These are phyloP conservation scores for Fusarium coicis DNA, from an alignment of 2,329 filamentous ascomycete genomes.

Conservation along the genomic window DNA sequence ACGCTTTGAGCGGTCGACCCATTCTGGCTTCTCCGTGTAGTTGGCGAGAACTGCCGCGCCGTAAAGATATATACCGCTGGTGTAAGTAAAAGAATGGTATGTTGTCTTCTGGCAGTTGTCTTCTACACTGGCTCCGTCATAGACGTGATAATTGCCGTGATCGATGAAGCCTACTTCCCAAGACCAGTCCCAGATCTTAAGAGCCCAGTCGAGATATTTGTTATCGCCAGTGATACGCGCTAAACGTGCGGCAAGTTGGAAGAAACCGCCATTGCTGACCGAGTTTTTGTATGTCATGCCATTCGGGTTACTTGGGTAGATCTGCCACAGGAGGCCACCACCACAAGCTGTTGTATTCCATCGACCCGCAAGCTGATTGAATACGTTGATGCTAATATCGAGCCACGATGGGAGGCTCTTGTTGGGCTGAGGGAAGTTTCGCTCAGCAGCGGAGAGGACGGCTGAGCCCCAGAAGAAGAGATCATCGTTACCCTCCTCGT, in stretches of 20 bases:
- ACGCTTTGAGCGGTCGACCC: constrained; percentile 63
- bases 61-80: constrained; percentile 72
- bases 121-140: constrained; percentile 68
- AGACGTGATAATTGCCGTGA: constrained; percentile 61
- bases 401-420: constrained; percentile 69
- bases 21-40: constrained; percentile 62
- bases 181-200: constrained; percentile 75
- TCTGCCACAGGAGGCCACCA: constrained; percentile 85
- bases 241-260: constrained; percentile 81
- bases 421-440: constrained; percentile 72
- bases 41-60: constrained; percentile 74
- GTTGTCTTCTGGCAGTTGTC: constrained; percentile 65
- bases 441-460: constrained; percentile 74
- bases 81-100: constrained; percentile 71
- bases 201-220: constrained; percentile 74
- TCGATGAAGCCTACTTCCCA: constrained; percentile 67
- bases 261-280: constrained; percentile 84
- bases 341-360: constrained; percentile 76
- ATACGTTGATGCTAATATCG: constrained; percentile 75
- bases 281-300: constrained; percentile 87
- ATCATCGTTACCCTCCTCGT: constrained; percentile 79
- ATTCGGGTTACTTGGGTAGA: constrained; percentile 76
- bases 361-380: constrained; percentile 74
- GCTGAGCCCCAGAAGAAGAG: constrained; percentile 79
- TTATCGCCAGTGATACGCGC: constrained; percentile 75